Conservation (phyloP, 495 filamentous ascomycete species). For the Daldinia loculata region DNA sequence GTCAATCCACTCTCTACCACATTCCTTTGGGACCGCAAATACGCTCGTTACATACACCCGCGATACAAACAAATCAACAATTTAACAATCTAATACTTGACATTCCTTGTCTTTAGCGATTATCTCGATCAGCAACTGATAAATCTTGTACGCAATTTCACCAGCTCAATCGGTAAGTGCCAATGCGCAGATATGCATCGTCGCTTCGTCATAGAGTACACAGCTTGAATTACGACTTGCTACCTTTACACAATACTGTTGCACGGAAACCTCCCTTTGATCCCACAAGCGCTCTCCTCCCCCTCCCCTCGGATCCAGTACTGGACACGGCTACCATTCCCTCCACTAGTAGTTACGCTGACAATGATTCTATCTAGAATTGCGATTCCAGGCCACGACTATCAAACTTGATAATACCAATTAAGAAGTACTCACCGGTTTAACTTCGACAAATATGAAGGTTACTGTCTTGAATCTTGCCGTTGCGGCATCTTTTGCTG, state of each 20-base stretch:
- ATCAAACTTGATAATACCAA: slow-evolving; percentile 32
- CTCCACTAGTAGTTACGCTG: slow-evolving; percentile 12
- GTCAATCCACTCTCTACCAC: slow-evolving; percentile 62
- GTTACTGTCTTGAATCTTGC: slow-evolving; percentile 52
- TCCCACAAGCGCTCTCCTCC: slow-evolving; percentile 5
- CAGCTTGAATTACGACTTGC: neutral
- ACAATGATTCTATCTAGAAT: slow-evolving; percentile 36
- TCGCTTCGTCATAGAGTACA: neutral
- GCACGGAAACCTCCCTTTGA: slow-evolving; percentile 20
- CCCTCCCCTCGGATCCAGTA: neutral
- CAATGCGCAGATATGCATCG: slow-evolving; percentile 10
- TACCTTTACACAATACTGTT: neutral
- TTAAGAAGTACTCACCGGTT: slow-evolving; percentile 26
- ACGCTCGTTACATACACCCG: slow-evolving; percentile 38
- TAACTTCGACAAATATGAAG: slow-evolving; percentile 55
- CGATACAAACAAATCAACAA: slow-evolving; percentile 34
- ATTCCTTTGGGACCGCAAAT: slow-evolving; percentile 63
- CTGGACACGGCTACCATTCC: slow-evolving; percentile 1
- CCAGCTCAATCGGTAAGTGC: slow-evolving; percentile 26
- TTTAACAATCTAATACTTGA: slow-evolving; percentile 13
- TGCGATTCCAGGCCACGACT: slow-evolving; percentile 28
- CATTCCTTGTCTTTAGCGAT: slow-evolving; percentile 30
- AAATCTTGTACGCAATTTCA: slow-evolving; percentile 2
- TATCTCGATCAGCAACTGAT: slow-evolving; percentile 11
- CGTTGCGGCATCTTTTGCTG: slow-evolving; percentile 58